These are phyloP conservation scores for Brachypodium distachyon DNA, from an alignment of 202 grass and related monocot genomes.

Conservation along the genomic window DNA sequence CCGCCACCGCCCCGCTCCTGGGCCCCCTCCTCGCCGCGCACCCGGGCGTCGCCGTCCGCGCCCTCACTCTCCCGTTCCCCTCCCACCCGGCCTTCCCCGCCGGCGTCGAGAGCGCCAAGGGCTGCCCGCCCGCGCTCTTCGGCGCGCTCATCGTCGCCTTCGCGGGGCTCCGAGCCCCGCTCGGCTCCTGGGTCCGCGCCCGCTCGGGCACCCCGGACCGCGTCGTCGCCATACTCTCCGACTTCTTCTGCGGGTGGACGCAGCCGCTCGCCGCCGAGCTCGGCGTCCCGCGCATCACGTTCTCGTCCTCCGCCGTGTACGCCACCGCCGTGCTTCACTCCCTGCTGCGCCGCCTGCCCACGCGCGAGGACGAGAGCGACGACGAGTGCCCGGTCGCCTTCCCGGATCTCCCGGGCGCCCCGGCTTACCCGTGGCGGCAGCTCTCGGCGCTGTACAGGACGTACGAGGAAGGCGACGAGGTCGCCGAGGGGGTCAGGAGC, in stretches of 20 bases:
- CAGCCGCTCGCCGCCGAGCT: conserved; percentile 33
- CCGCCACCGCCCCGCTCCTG: conserved; percentile 39
- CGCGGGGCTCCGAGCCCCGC: conserved; percentile 29
- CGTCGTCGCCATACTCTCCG: conserved; percentile 26
- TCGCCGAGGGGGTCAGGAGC: conserved; percentile 17
- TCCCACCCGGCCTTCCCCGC: conserved; percentile 32
- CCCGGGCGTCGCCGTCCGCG: background rate
- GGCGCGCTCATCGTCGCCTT: conserved; percentile 31
- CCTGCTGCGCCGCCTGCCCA: conserved; percentile 37
- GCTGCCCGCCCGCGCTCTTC: background rate
- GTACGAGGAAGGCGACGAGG: conserved; percentile 12
- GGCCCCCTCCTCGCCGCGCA: conserved; percentile 27
- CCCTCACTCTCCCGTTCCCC: conserved; percentile 42
- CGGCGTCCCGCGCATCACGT: conserved; percentile 32
- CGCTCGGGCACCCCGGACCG: background rate
- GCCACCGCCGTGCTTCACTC: conserved; percentile 28
- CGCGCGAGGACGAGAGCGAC: conserved; percentile 6
- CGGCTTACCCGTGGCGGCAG: conserved; percentile 31
- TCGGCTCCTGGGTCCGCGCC: conserved; percentile 29
- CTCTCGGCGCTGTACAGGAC: conserved; percentile 19
- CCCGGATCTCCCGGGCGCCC: conserved; percentile 26
- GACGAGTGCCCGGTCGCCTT: conserved; percentile 25
- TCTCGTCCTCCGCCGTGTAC: conserved; percentile 30
- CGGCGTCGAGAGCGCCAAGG: conserved; percentile 37
- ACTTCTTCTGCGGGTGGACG: conserved; percentile 54